phyloP scores from a whole-genome alignment of 441 rosid species.

The Metrosideros polymorpha region DNA sequence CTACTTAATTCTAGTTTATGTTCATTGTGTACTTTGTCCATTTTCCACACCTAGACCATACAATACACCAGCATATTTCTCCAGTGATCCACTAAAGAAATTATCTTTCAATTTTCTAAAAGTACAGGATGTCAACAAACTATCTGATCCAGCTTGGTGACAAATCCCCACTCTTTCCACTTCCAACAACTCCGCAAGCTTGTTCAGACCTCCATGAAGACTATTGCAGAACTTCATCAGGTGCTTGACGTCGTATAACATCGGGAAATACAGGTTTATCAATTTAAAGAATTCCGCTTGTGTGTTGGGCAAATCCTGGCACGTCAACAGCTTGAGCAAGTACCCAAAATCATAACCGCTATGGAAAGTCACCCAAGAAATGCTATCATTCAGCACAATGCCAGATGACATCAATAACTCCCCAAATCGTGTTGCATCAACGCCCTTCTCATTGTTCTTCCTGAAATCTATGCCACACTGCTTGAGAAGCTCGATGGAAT shows the following conservation, averaged over 20 bases:
- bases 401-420: conserved; percentile 63
- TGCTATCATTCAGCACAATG: conserved; percentile 41
- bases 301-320: conserved; percentile 35
- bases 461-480: conserved; percentile 45
- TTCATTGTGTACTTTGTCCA: conserved; percentile 16
- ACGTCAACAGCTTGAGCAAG: conserved; percentile 52
- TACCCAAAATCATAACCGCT: conserved; percentile 65
- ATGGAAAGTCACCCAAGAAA: conserved; percentile 57
- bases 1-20: background rate
- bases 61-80: conserved; percentile 61
- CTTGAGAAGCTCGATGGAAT: conserved; percentile 49
- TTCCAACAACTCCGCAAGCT: conserved; percentile 49
- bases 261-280: conserved; percentile 40
- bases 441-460: conserved; percentile 31
- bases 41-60: conserved; percentile 68
- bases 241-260: conserved; percentile 47
- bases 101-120: conserved; percentile 58
- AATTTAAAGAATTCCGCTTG: conserved; percentile 39
- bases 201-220: conserved; percentile 60
- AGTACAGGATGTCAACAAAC: conserved; percentile 58
- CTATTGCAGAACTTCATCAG: conserved; percentile 62
- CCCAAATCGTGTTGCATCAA: conserved; percentile 34
- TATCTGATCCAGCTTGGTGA: conserved; percentile 69
- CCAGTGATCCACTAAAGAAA: conserved; percentile 55
- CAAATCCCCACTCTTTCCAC: conserved; percentile 54